Conservation (phyloP, 495 filamentous ascomycete species). For the Lasiosphaeria miniovina region DNA sequence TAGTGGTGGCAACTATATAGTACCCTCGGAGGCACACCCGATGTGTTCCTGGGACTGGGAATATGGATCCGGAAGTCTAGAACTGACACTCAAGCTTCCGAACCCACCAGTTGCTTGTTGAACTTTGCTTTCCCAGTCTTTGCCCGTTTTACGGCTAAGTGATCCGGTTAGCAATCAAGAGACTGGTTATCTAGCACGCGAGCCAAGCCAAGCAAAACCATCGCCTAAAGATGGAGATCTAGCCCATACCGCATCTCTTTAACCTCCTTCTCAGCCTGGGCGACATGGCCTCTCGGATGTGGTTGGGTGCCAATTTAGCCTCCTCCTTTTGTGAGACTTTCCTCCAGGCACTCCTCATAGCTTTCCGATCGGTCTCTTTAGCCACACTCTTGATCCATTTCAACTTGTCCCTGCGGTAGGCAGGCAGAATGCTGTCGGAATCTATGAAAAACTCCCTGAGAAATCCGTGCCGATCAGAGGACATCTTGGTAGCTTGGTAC, state of each 20-base stretch:
- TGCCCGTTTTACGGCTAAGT: background rate
- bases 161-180: too few species aligned
- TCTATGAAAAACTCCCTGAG: too few species aligned
- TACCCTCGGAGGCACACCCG: background rate
- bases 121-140: background rate
- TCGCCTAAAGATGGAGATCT: background rate
- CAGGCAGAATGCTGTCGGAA: too few species aligned
- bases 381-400: background rate
- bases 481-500: too few species aligned
- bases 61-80: background rate
- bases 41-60: background rate
- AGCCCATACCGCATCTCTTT: background rate
- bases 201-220: too few species aligned
- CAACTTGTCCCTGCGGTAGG: background rate
- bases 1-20: too few species aligned
- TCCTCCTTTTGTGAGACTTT: background rate
- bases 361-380: background rate
- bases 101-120: background rate
- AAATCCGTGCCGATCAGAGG: too few species aligned
- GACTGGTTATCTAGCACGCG: too few species aligned
- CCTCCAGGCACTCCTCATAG: background rate
- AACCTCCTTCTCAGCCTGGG: background rate
- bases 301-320: background rate
- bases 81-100: background rate
- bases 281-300: background rate